Evolutionary conservation across 2,329 filamentous ascomycete genomes (phyloP), one percentile per base, ranked within the genome.

Genomic region (Fusarium luffae): DNA sequence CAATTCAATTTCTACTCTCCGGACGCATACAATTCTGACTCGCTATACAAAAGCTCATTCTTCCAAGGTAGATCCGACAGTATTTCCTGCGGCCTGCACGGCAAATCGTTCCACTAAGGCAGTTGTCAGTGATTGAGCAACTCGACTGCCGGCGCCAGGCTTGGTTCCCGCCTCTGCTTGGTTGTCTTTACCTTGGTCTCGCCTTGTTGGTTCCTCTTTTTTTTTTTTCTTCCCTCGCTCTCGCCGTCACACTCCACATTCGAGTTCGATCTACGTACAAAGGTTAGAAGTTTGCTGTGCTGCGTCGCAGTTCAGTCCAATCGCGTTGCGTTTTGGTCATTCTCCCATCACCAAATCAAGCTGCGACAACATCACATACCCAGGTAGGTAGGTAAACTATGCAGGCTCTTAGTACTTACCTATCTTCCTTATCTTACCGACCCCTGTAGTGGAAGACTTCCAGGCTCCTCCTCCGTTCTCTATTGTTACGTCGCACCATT

Each of bases 1-100:
- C 63, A 62, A 69, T 67, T 67, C 61, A 56, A 68, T 62, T 64
- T 37, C 67, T 47, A 63, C 55, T 69, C 59, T 70, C 63, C 58
- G 57, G 70, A 54, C 59, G 58, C 52, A 27, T 32, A 14, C 10
- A 21, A 27, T 54, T 66, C 61, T 66, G 70, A 65, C 70, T 72
- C 71, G 72, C 63, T 51, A 50, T 62, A 41, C 49, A 61, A 63
- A 59, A 18, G 63, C 23, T 64, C 54, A n/a, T 66, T 73, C 61
- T 67, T 60, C 61, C 18, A n/a, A 37, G 34, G 10, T 37, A 71
- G 66, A 51, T 56, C 56, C 18, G 18, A 37, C 34, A 37, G 21
- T 41, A 19, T 27, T 57, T 47, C 51, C 37, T 62, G 42, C 51
- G 57, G 32, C 30, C 50, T 57, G 52, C 47, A 61, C 65, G 63